These are phyloP conservation scores for Anisodus acutangulus DNA, from an alignment of 257 asterid genomes.

Conservation along the genomic window DNA sequence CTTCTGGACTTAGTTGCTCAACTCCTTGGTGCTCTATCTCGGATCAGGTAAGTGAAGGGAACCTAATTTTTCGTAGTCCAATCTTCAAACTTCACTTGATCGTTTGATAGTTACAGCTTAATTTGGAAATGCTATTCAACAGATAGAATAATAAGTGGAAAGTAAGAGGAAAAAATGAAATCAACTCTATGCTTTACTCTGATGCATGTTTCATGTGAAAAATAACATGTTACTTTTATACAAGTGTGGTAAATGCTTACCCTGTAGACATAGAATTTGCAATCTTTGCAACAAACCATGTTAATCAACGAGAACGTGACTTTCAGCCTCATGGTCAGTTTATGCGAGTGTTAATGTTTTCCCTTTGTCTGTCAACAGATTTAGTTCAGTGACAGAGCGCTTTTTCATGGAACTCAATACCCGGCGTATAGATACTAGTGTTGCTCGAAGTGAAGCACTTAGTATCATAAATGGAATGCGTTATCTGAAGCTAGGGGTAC, in stretches of 20 bases:
- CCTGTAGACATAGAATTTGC: not conserved
- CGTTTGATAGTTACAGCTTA: not conserved
- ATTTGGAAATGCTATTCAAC: slow-evolving; percentile 23
- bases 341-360: slow-evolving; percentile 32
- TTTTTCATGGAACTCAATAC: slow-evolving; percentile 97
- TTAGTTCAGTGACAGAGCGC: slow-evolving; percentile 98
- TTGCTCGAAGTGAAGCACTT: slow-evolving; percentile 97
- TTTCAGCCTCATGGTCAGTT: not conserved
- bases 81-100: slow-evolving; percentile 14
- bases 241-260: not conserved
- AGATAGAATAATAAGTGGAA: not conserved
- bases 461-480: slow-evolving; percentile 97
- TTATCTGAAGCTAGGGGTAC: slow-evolving; percentile 97
- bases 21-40: slow-evolving; percentile 96
- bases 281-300: not conserved
- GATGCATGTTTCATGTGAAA: slow-evolving; percentile 2
- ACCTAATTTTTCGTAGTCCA: not conserved
- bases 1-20: slow-evolving; percentile 99
- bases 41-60: slow-evolving; percentile 69
- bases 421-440: slow-evolving; percentile 89
- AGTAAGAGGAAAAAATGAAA: not conserved
- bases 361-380: slow-evolving; percentile 60
- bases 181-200: slow-evolving; percentile 7
- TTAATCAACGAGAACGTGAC: slow-evolving; percentile 29
- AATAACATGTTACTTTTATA: not conserved